A percentile compares a stretch with the other conserved stretches of the same genome.
Evolutionary conservation across 2,329 filamentous ascomycete species (phyloP).

Genomic region (Cercospora beticola): DNA sequence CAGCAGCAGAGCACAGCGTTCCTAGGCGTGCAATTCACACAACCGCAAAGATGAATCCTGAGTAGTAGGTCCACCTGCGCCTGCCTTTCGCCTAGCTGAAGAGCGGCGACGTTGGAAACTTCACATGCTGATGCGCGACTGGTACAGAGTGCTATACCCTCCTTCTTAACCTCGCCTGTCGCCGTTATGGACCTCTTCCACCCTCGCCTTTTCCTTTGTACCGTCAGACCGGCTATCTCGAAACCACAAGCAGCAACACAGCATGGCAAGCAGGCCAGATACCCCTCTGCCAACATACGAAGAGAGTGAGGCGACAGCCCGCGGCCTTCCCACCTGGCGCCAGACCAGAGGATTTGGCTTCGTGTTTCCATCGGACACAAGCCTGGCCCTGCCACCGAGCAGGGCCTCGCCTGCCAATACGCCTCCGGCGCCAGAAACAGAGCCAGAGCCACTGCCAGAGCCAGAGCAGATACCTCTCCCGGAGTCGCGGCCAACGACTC

Average conservation of each 20-base stretch:
- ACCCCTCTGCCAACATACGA: conserved; percentile 3
- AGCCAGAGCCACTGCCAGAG: background rate
- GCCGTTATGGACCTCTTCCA: background rate
- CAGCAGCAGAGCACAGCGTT: conserved; percentile 10
- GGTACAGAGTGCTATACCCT: background rate
- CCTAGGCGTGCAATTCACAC: conserved; percentile 9
- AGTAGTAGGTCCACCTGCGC: conserved; percentile 67
- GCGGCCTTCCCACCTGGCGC: background rate
- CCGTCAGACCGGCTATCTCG: background rate
- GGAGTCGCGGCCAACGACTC: background rate
- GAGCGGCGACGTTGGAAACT: conserved; percentile 5
- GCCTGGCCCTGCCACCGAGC: background rate
- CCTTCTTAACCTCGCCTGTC: background rate
- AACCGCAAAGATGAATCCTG: conserved; percentile 70
- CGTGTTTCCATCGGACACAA: background rate
- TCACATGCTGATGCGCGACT: conserved; percentile 15
- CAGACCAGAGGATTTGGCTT: background rate
- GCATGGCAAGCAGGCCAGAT: background rate
- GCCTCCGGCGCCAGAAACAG: background rate
- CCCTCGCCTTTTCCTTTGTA: background rate
- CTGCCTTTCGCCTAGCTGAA: conserved; percentile 9
- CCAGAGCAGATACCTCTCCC: background rate
- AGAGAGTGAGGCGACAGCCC: background rate
- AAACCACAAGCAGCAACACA: background rate
- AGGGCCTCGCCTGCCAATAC: background rate